These are phyloP conservation scores for Penicillium taxi DNA, from an alignment of 495 filamentous ascomycete species.

Conservation along the genomic window DNA sequence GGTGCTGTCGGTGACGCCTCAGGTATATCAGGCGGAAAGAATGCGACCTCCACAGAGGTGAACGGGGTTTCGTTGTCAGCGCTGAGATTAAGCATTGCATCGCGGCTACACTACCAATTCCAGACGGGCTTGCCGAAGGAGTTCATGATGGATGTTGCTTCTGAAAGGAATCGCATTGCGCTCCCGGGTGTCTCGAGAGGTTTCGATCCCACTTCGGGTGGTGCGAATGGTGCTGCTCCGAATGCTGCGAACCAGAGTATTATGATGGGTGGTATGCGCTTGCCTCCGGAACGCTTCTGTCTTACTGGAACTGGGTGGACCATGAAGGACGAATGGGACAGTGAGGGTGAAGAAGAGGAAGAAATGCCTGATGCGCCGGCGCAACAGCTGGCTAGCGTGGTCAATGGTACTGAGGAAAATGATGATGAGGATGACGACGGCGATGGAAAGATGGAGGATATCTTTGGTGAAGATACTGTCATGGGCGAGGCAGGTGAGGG, in stretches of 20 bases:
- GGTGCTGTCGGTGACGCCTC: slow-evolving; percentile 22
- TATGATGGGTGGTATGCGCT: slow-evolving; percentile 58
- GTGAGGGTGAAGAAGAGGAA: slow-evolving; percentile 48
- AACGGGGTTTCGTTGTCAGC: slow-evolving; percentile 47
- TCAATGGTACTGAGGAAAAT: slow-evolving; percentile 23
- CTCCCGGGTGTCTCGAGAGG: slow-evolving; percentile 71
- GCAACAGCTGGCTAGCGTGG: slow-evolving; percentile 8
- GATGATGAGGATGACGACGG: slow-evolving; percentile 39
- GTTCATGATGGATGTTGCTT: slow-evolving; percentile 73
- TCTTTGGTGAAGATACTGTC: slow-evolving; percentile 43
- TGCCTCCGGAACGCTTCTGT: slow-evolving; percentile 89
- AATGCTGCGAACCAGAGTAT: slow-evolving; percentile 26
- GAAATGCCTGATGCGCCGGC: slow-evolving; percentile 33
- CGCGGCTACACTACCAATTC: slow-evolving; percentile 58
- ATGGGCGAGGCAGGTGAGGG: slow-evolving; percentile 39
- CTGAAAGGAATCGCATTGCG: slow-evolving; percentile 71
- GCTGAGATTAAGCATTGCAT: slow-evolving; percentile 56
- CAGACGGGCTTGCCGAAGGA: slow-evolving; percentile 67
- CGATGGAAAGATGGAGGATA: slow-evolving; percentile 55
- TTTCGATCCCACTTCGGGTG: slow-evolving; percentile 31
- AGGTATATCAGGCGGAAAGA: slow-evolving; percentile 17
- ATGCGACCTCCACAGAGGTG: slow-evolving; percentile 21
- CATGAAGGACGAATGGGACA: slow-evolving; percentile 70
- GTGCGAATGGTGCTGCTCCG: slow-evolving; percentile 9
- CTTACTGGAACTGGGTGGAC: slow-evolving; percentile 80